Conservation (phyloP, 1,139 yeast species). For the Meyerozyma athensensis region DNA sequence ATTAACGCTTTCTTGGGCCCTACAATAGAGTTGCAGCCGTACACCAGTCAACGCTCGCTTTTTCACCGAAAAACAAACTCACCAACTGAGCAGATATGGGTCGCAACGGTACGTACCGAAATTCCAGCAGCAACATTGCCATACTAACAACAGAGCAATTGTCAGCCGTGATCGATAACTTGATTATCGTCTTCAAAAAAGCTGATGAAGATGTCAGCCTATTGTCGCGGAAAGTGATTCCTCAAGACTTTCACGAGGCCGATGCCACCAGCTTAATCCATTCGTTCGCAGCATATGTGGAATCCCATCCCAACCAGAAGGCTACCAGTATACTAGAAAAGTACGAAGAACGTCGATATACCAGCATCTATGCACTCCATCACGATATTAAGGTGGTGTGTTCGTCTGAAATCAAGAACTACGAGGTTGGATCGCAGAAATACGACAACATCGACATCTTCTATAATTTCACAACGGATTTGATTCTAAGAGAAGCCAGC, state of each 20-base stretch:
- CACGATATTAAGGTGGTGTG: slow-evolving; percentile 73
- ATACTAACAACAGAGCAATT: slow-evolving; percentile 9
- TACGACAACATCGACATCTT: slow-evolving; percentile 63
- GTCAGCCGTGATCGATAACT: slow-evolving; percentile 11
- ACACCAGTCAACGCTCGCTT: background rate
- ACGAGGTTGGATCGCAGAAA: slow-evolving; percentile 50
- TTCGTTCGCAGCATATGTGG: slow-evolving; percentile 34
- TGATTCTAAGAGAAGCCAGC: slow-evolving; percentile 66
- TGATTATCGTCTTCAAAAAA: slow-evolving; percentile 24
- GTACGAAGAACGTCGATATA: slow-evolving; percentile 28
- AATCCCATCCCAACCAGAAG: slow-evolving; percentile 15
- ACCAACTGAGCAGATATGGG: background rate
- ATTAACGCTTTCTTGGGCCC: too few relatives aligned
- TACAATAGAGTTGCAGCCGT: background rate
- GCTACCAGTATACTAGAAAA: slow-evolving; percentile 21
- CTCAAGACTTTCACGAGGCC: slow-evolving; percentile 42
- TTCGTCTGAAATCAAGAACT: slow-evolving; percentile 42
- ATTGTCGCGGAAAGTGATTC: slow-evolving; percentile 35
- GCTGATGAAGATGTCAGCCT: slow-evolving; percentile 32
- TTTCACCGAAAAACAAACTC: background rate
- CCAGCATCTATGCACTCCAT: slow-evolving; percentile 47
- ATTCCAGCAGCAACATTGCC: background rate
- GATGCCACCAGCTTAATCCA: slow-evolving; percentile 38
- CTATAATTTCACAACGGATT: slow-evolving; percentile 65
- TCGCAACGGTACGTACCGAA: slow-evolving; percentile 1